These are phyloP conservation scores for Neurospora sp. DNA, from an alignment of 495 filamentous ascomycete species.

Conservation along the genomic window DNA sequence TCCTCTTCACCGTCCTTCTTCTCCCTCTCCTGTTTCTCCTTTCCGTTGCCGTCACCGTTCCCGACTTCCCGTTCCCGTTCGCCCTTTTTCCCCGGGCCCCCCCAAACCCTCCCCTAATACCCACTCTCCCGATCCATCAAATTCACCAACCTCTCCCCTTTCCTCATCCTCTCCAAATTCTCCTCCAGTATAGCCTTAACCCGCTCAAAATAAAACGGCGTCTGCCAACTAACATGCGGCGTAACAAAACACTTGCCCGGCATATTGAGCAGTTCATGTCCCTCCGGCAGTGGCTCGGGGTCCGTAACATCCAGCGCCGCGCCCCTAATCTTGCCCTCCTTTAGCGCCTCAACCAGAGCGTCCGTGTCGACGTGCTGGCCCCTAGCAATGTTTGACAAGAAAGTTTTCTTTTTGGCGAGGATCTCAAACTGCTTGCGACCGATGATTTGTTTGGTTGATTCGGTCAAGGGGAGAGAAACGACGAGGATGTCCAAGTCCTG, in stretches of 20 bases:
- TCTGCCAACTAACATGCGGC: slow-evolving; percentile 65
- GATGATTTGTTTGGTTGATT: slow-evolving; percentile 53
- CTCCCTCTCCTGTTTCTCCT: too few species aligned
- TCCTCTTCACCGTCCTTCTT: too few species aligned
- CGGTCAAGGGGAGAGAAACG: slow-evolving; percentile 64
- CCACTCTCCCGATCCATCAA: not conserved
- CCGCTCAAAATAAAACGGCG: slow-evolving; percentile 47
- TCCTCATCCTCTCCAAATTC: slow-evolving; percentile 20
- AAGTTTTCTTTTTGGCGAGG: slow-evolving; percentile 46
- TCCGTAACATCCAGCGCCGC: slow-evolving; percentile 81
- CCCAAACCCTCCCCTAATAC: too few species aligned
- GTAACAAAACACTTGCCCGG: slow-evolving; percentile 61
- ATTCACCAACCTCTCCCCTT: slow-evolving; percentile 20
- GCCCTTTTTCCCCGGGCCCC: too few species aligned
- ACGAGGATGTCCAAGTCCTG: slow-evolving; percentile 67
- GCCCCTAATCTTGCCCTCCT: slow-evolving; percentile 50
- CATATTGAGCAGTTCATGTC: slow-evolving; percentile 62
- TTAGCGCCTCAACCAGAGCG: slow-evolving; percentile 54
- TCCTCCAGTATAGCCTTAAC: slow-evolving; percentile 43
- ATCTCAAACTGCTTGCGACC: slow-evolving; percentile 56
- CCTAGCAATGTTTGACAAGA: slow-evolving; percentile 65
- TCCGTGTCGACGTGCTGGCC: slow-evolving; percentile 62
- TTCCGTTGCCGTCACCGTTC: too few species aligned
- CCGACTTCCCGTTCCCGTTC: too few species aligned
- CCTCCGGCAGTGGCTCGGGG: slow-evolving; percentile 66